Conservation (phyloP, 2,329 filamentous ascomycete species). For the Microdochium trichocladiopsis region DNA sequence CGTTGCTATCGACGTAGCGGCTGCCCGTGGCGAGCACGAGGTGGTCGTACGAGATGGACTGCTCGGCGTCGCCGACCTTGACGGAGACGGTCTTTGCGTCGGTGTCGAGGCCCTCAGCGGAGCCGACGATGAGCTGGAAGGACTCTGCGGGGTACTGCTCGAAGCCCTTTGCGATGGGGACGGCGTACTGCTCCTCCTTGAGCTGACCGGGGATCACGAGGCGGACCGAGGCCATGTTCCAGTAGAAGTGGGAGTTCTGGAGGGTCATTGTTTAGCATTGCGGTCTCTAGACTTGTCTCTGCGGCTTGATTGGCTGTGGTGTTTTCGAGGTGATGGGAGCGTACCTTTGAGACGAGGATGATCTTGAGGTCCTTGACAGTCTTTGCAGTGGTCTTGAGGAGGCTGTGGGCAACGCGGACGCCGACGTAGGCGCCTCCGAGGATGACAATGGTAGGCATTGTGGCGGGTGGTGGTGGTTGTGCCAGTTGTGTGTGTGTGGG, state of each 20-base stretch:
- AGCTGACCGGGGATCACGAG: constrained; percentile 44
- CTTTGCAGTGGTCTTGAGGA: constrained; percentile 43
- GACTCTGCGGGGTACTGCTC: constrained; percentile 38
- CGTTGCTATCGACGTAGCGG: constrained; percentile 25
- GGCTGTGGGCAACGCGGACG: constrained; percentile 43
- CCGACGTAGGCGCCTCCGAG: constrained; percentile 48
- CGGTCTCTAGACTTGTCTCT: too few species aligned
- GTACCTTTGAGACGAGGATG: constrained; percentile 48
- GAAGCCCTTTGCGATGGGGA: constrained; percentile 41
- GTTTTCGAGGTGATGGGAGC: not conserved
- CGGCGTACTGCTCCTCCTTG: constrained; percentile 41
- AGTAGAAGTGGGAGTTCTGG: constrained; percentile 51
- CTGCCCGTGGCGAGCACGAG: constrained; percentile 52
- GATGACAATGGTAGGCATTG: constrained; percentile 39
- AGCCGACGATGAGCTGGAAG: constrained; percentile 45
- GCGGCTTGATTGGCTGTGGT: too few species aligned
- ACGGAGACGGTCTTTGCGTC: constrained; percentile 34
- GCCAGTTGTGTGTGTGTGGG: constrained; percentile 1
- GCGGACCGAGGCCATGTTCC: constrained; percentile 50
- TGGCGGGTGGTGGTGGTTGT: constrained; percentile 1
- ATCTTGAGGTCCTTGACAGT: constrained; percentile 41
- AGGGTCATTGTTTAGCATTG: not conserved
- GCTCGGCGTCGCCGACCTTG: constrained; percentile 17
- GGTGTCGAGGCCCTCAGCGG: constrained; percentile 33
- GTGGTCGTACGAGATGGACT: constrained; percentile 41